Evolutionary conservation across 208 protist species (phyloP), one percentile per base, ranked within the genome.

Genomic region (Angomonas ambiguus): DNA sequence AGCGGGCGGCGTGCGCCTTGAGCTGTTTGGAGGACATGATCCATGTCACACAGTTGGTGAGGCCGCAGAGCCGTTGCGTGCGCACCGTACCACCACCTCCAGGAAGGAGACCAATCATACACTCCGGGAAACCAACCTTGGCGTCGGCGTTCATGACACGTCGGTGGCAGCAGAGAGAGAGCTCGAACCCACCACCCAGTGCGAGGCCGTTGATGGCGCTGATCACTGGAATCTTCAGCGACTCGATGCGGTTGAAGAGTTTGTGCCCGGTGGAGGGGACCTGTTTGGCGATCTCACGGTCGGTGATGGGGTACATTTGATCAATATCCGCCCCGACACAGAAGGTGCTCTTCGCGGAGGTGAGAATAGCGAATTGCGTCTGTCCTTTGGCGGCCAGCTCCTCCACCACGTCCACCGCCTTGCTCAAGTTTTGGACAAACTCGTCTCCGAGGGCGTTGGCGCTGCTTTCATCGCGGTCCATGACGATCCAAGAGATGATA

Each of bases 51-150:
- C 95, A 92, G 28, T 83, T 85, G 61, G 80, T 70, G 1, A 98
- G 74, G 48, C 95, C 96, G 61, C 96, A 82, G 24, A 98, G 80
- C 25, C 85, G 77, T 58, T 97, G 96, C 62, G 97, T 88, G 42
- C 97, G 92, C 71, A 98, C 92, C 10, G 96, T 98, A 63, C 97
- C 97, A 28, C 96, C 96, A 30, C 75, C 84, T 30, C 96, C 97
- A 22, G 97, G 97, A 32, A 98, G 77, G 2, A 99, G 72, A 18
- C 97, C 97, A 16, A 99, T 69, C 75, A 97, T 81, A 55, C 97
- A 95, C 80, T 97, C 93, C 18, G 88, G 88, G 56, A 94, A 75
- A 48, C 88, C 88, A 28, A 96, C 77, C 59, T 74, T 71, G 33
- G 78, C 79, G 0, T 74, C 68, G 33, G 77, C 82, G 27, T 80